These are phyloP conservation scores for Geotrichum citri-aurantii DNA, from an alignment of 1,139 yeast genomes.

Conservation along the genomic window DNA sequence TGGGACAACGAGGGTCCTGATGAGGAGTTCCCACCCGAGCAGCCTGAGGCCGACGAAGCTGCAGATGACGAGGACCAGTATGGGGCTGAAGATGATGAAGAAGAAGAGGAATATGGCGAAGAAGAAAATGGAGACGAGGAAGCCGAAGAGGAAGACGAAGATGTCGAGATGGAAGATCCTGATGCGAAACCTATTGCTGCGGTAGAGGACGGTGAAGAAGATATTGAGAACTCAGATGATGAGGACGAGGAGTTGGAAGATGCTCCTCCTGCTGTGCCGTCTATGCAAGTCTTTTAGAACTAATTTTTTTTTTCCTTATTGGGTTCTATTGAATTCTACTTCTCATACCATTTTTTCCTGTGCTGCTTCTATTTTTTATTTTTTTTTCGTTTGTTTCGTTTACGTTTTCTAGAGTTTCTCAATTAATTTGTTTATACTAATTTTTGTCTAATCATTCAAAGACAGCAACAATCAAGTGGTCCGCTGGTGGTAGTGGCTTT, in stretches of 20 bases:
- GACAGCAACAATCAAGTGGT: too few species aligned
- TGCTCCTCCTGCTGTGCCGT: not conserved
- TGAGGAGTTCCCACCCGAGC: slow-evolving; percentile 76
- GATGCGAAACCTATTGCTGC: slow-evolving; percentile 1
- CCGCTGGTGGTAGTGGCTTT: too few species aligned
- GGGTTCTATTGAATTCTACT: not conserved
- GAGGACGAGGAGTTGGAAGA: slow-evolving; percentile 14
- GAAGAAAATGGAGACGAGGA: slow-evolving; percentile 31
- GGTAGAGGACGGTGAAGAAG: slow-evolving; percentile 1
- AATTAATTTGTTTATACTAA: not conserved
- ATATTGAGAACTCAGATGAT: slow-evolving; percentile 7
- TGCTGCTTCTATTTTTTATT: not conserved
- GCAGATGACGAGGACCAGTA: slow-evolving; percentile 39
- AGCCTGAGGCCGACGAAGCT: slow-evolving; percentile 50
- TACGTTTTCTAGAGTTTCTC: not conserved
- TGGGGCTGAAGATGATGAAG: slow-evolving; percentile 35
- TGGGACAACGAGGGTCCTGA: slow-evolving; percentile 66
- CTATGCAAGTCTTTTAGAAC: not conserved
- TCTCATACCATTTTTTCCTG: not conserved
- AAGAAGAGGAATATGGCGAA: slow-evolving; percentile 31
- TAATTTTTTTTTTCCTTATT: not conserved
- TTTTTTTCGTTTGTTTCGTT: not conserved
- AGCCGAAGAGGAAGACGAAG: slow-evolving; percentile 31
- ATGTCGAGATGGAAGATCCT: slow-evolving; percentile 4
- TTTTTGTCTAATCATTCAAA: too few species aligned